Evolutionary conservation across 2,329 filamentous ascomycete species (phyloP).

Genomic region (Beauveria scarabaeidicola): DNA sequence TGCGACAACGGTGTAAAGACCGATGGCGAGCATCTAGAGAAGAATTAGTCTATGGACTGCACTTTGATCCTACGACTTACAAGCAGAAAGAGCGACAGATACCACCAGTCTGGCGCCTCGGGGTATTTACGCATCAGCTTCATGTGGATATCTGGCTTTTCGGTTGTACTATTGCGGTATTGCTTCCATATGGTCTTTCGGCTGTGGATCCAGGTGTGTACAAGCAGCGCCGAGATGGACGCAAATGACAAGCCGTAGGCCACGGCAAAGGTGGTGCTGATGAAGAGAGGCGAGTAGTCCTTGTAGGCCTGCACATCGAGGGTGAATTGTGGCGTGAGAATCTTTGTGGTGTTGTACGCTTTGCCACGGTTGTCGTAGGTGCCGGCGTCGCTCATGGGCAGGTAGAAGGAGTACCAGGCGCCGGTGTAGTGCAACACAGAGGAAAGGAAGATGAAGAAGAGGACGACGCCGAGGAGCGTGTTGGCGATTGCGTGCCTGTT

Average conservation of each 20-base stretch:
- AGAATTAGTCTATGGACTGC: constrained; percentile 9
- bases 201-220: constrained; percentile 60
- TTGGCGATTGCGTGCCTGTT: constrained; percentile 62
- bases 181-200: constrained; percentile 58
- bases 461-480: constrained; percentile 56
- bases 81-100: constrained; percentile 46
- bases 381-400: constrained; percentile 61
- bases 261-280: constrained; percentile 64
- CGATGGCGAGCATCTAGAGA: constrained; percentile 42
- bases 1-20: constrained; percentile 45
- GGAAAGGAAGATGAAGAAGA: constrained; percentile 55
- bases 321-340: constrained; percentile 53
- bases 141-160: constrained; percentile 57
- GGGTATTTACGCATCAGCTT: constrained; percentile 55
- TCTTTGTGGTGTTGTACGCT: constrained; percentile 54
- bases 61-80: constrained; percentile 27
- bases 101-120: constrained; percentile 58
- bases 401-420: constrained; percentile 53
- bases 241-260: constrained; percentile 66
- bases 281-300: constrained; percentile 58
- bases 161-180: constrained; percentile 48
- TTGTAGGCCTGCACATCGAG: constrained; percentile 57
- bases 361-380: constrained; percentile 64
- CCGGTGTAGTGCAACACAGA: constrained; percentile 56
- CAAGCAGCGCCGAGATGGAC: constrained; percentile 58